phyloP scores from a whole-genome alignment of 2,329 filamentous ascomycete species.

The Sporothrix dimorphospora region DNA sequence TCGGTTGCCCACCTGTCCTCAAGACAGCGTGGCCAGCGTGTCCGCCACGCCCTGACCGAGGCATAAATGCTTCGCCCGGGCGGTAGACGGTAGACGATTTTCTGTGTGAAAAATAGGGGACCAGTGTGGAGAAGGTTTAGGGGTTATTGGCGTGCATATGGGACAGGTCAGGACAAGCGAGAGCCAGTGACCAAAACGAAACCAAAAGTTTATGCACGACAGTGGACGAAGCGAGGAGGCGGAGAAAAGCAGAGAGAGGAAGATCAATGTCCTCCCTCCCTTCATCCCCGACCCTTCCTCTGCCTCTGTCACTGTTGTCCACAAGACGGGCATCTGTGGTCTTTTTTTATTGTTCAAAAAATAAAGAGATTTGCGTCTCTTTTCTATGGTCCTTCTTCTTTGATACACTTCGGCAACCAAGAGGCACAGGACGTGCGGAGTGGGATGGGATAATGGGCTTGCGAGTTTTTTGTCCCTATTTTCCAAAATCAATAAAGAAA shows the following conservation, averaged over 20 bases:
- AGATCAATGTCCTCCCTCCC: neutral
- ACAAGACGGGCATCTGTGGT: conserved; percentile 23
- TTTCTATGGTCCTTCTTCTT: conserved; percentile 23
- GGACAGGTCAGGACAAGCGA: conserved; percentile 25
- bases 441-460: conserved; percentile 23
- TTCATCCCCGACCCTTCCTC: neutral
- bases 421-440: conserved; percentile 21
- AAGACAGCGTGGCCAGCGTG: conserved; percentile 82
- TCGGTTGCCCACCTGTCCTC: conserved; percentile 76
- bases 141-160: conserved; percentile 27
- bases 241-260: neutral
- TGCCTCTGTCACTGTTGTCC: neutral
- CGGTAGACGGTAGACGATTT: neutral
- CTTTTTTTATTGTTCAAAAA: conserved; percentile 20
- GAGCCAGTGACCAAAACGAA: conserved; percentile 21
- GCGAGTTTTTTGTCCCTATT: conserved; percentile 26
- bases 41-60: conserved; percentile 66
- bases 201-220: neutral
- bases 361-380: conserved; percentile 10
- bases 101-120: neutral
- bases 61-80: conserved; percentile 49
- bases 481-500: conserved; percentile 22
- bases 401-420: conserved; percentile 22
- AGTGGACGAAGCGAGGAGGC: neutral
- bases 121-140: conserved; percentile 9